Evolutionary conservation across 2,329 filamentous ascomycete species (phyloP).

Genomic region (Teratosphaeria pseudoeucalypti): DNA sequence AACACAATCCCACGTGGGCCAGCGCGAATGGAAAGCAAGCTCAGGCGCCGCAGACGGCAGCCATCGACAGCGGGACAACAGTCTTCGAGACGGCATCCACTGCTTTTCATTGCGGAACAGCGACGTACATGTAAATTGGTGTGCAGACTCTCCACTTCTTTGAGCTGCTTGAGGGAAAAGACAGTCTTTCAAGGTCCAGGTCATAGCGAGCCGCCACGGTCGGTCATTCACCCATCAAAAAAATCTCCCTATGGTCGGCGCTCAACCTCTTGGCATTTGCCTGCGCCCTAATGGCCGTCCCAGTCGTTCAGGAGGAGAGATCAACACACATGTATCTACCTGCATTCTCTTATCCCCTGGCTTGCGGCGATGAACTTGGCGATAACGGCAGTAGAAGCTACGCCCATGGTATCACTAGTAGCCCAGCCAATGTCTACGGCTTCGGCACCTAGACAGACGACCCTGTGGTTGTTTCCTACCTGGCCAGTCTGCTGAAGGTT

Average conservation of each 20-base stretch:
- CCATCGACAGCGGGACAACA: no score
- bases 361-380: conserved; percentile 21
- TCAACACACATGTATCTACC: neutral
- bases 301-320: neutral
- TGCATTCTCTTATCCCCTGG: conserved; percentile 16
- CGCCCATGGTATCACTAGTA: conserved; percentile 17
- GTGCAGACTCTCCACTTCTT: neutral
- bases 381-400: conserved; percentile 21
- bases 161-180: neutral
- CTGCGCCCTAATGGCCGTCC: neutral
- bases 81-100: no score
- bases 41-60: no score
- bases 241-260: neutral
- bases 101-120: neutral
- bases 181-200: no score
- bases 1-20: neutral
- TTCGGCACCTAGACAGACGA: conserved; percentile 22
- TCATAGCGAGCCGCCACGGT: neutral
- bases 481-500: conserved; percentile 12
- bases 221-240: neutral
- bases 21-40: neutral
- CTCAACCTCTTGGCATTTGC: neutral
- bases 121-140: neutral
- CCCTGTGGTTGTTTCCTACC: conserved; percentile 18
- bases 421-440: conserved; percentile 16